phyloP scores from a whole-genome alignment of 768 basidiomycete genomes.

The Mycena vitilis region DNA sequence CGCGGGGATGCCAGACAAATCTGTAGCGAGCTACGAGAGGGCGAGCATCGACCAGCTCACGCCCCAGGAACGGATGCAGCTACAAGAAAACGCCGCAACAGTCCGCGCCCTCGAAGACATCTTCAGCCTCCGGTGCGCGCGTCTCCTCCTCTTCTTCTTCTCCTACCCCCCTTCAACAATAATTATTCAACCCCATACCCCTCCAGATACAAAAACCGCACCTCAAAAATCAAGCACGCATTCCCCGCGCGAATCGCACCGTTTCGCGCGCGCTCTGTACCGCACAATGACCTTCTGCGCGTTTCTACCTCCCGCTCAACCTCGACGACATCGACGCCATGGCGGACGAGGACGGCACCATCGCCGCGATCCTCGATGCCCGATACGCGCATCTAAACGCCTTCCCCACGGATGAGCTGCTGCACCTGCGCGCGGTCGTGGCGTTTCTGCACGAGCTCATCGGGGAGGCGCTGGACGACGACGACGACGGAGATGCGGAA shows the following conservation, averaged over 20 bases:
- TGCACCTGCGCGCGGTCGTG: constrained; percentile 25
- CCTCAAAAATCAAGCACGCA: constrained; percentile 15
- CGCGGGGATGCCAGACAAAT: no score
- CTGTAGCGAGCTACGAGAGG: no score
- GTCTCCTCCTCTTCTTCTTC: no score
- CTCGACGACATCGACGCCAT: constrained; percentile 35
- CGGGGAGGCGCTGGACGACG: constrained; percentile 1
- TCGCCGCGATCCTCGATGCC: constrained; percentile 18
- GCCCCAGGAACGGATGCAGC: no score
- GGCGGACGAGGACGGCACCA: constrained; percentile 29
- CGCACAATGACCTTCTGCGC: constrained; percentile 36
- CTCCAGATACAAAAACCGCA: constrained; percentile 22
- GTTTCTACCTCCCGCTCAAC: constrained; percentile 36
- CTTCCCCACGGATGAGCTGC: constrained; percentile 15
- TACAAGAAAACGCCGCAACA: constrained; percentile 21
- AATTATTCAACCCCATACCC: no score
- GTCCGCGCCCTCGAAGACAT: constrained; percentile 13
- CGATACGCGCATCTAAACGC: constrained; percentile 21
- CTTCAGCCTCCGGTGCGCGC: constrained; percentile 25
- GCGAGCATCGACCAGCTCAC: no score
- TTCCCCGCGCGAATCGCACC: constrained; percentile 24
- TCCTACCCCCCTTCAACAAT: no score
- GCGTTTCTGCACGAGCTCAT: constrained; percentile 31
- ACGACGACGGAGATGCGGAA: no score
- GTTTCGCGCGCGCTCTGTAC: constrained; percentile 32